Base-by-base conservation (phyloP, 2,329 filamentous ascomycete species). In the Alternaria brassicicola region DNA sequence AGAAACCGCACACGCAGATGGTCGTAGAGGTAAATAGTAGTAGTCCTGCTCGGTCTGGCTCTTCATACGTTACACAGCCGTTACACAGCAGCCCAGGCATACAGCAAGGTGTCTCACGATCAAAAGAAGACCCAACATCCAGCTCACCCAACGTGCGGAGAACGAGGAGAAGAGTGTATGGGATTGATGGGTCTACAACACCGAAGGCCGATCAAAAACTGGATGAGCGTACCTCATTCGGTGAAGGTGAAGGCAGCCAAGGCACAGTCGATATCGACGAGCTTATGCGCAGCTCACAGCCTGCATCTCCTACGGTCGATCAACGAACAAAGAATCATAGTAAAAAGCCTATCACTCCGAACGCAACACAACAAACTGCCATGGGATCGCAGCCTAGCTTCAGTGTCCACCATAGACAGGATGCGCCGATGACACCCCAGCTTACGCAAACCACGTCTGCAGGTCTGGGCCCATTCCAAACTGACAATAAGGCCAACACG, bases 391-490 rank as follows among this genome's bases (percentile, higher is more conserved):
- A 76, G 42, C 30, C 61, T 15, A 60, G 60, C 9, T 46, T 55
- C 3, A 28, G 8, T 6, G 2, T 38, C 8, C 63, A 70, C 28
- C 50, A 64, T 12, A 65, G 67, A 26, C 66, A 71, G 17, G 67
- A 30, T 26, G 43, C 78, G 6, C 75, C 74, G 8, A 65, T 74
- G 21, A 79, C 75, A 7, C 78, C 79, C 6, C 71, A 76, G 47
- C 69, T 76, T 25, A 80, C 78, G 0, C 78, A 80, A 59, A 54
- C 45, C 12, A 73, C 66, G 2, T 70, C 66, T 31, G 36, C 62
- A 5, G 64, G 56, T 8, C 46, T 67, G 0, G 62, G 33, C n/a
- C 67, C 68, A 1, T 60, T 64, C 48, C 61, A 76, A 17, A 67
- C 74, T 6, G 57, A 64, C 3, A 21, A 59, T 4, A 56, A 63